Base-by-base conservation (phyloP, 2,329 filamentous ascomycete genomes). In the Arthrinium puccinioides region DNA sequence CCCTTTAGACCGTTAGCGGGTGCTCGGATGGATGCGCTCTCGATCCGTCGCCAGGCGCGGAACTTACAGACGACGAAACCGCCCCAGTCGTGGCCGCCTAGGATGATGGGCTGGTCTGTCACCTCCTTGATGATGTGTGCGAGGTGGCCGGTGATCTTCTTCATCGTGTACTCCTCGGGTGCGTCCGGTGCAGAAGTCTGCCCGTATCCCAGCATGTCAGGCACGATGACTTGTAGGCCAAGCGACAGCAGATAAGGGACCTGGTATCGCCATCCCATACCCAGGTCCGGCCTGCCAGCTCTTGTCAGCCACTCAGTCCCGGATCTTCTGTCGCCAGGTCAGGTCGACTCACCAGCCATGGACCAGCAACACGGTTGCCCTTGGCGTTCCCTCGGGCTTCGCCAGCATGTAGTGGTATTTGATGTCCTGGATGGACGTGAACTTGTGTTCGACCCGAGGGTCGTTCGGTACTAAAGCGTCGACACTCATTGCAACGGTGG, bases 11-110 rank as follows among this genome's bases (percentile, higher is more conserved):
- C 13, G 25, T 27, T 27, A 8, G 8, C 3, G 10, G 5, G 13
- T 11, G 25, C 25, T 27, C 86, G 92, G 43, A 95, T 67, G 47
- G 76, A 76, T 65, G 95, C 90, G 43, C 95, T 68, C 49, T 80
- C 81, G 27, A 72, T 73, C 46, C 94, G 67, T 11, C 92, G 68
- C 28, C 79, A 63, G 0, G 86, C 87, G 52, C 88, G n/a, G n/a
- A 70, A 72, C 79, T 87, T 44, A 84, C 86, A 94, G 38, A 84
- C 81, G 23, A 89, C 68, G 4, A 72, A 70, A 50, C 86, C 88
- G 57, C 90, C 90, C 42, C 42, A 55, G 23, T 64, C 61, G 19
- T 64, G 61, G 0, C 58, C 61, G 2, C 62, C 46, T 11, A 42
- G 46, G 30, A 48, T 44, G 23, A 45, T 26, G 14, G 41, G 37